Conservation (phyloP, 1,284 basidiomycete genomes). For the Lignosus rhinocerotis region DNA sequence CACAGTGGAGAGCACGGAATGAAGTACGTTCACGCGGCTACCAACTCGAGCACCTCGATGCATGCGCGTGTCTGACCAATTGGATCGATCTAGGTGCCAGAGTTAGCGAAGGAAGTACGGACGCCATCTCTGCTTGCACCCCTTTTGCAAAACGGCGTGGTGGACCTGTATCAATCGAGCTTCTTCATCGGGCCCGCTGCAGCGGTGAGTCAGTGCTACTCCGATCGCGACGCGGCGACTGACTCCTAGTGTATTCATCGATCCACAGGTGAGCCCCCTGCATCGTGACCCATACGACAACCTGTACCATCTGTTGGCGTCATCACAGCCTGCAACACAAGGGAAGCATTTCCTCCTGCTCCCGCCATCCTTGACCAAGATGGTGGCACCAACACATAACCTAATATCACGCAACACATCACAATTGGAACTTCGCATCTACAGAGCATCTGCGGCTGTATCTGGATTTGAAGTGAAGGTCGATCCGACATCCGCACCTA, state of each 20-base stretch:
- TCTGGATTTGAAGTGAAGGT: slow-evolving; percentile 13
- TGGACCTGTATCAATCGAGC: slow-evolving; percentile 29
- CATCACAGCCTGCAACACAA: slow-evolving; percentile 18
- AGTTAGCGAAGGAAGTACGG: slow-evolving; percentile 10
- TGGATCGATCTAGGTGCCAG: slow-evolving; percentile 15
- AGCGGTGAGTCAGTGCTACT: slow-evolving; percentile 18
- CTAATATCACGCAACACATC: neutral
- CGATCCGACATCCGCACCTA: slow-evolving; percentile 2
- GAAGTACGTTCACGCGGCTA: slow-evolving; percentile 19
- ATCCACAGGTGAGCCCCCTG: slow-evolving; percentile 26
- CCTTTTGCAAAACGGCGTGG: slow-evolving; percentile 11
- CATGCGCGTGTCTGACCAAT: neutral
- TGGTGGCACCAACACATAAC: slow-evolving; percentile 1
- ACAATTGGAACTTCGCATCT: neutral
- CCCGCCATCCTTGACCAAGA: slow-evolving; percentile 21
- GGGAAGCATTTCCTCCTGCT: slow-evolving; percentile 29
- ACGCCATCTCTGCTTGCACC: slow-evolving; percentile 16
- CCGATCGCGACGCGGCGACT: neutral
- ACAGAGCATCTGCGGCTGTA: neutral
- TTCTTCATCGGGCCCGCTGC: slow-evolving; percentile 29
- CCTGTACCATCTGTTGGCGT: slow-evolving; percentile 28
- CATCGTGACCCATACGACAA: slow-evolving; percentile 32
- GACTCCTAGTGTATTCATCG: neutral
- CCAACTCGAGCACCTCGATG: neutral
- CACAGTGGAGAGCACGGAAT: slow-evolving; percentile 29